A percentile compares a stretch with the other conserved stretches of the same genome.
Conservation (phyloP, 257 asterid genomes). For the Ajuga chamaepitys region DNA sequence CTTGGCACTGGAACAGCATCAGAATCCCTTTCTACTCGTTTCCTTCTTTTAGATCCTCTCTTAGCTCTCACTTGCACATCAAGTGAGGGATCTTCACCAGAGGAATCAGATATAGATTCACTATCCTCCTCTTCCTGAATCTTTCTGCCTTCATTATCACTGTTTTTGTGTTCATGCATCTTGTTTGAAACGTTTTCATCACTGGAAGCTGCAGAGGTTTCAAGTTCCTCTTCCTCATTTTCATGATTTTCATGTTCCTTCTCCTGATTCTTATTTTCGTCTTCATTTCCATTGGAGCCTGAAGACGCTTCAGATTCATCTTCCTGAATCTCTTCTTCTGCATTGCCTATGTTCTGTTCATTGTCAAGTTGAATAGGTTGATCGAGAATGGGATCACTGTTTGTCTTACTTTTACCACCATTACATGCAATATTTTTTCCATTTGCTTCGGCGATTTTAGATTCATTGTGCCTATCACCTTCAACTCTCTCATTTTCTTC, state of each 20-base stretch:
- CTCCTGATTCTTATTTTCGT: not conserved
- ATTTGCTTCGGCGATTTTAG: slow-evolving; percentile 5
- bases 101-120: slow-evolving; percentile 26
- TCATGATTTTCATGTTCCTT: not conserved
- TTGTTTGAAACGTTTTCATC: slow-evolving; percentile 2
- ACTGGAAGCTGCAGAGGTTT: slow-evolving; percentile 4
- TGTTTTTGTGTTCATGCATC: not conserved
- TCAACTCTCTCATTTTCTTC: slow-evolving; percentile 20
- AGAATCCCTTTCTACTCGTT: slow-evolving; percentile 7
- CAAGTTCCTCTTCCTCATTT: slow-evolving; percentile 14
- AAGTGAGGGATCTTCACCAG: slow-evolving; percentile 11
- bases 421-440: not conserved
- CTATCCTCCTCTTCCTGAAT: slow-evolving; percentile 19
- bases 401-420: not conserved
- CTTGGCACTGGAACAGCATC: slow-evolving; percentile 17
- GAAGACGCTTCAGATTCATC: no score
- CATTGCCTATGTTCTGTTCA: not conserved
- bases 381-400: slow-evolving; percentile 1
- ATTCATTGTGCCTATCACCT: slow-evolving; percentile 11
- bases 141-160: slow-evolving; percentile 20
- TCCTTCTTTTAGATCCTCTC: slow-evolving; percentile 23
- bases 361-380: slow-evolving; percentile 12
- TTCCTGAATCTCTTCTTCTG: slow-evolving; percentile 15
- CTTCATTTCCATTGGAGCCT: slow-evolving; percentile 2
- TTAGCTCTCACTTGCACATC: slow-evolving; percentile 12